Evolutionary conservation across 345 rosid genomes (phyloP).

Genomic region (Euphorbia tirucalli): DNA sequence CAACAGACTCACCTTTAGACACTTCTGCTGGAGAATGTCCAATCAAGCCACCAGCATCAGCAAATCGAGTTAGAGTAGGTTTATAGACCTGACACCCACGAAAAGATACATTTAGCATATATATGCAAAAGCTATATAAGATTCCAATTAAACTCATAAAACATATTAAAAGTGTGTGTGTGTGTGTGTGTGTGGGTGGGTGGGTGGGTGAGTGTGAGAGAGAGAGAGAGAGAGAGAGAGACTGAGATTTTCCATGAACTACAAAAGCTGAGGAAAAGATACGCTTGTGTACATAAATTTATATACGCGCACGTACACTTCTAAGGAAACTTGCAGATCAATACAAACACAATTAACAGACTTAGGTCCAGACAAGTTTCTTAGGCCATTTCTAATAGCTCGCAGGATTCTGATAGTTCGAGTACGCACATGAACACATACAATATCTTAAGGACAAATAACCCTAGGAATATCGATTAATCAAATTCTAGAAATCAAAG

Average conservation of each 20-base stretch:
- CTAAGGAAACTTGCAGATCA: not conserved
- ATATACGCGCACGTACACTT: not conserved
- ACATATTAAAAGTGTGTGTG: too few relatives aligned
- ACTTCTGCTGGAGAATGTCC: constrained; percentile 73
- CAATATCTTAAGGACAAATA: not conserved
- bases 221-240: too few relatives aligned
- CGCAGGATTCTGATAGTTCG: not conserved
- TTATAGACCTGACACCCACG: constrained; percentile 65
- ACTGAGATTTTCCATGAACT: not conserved
- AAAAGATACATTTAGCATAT: constrained; percentile 6
- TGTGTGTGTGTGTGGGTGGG: too few relatives aligned
- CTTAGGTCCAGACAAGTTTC: not conserved
- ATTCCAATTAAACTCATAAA: not conserved
- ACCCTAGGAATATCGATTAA: not conserved
- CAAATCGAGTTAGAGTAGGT: constrained; percentile 70
- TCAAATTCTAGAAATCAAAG: not conserved
- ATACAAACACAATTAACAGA: not conserved
- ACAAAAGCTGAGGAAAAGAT: not conserved
- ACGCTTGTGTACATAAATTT: not conserved
- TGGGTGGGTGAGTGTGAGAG: too few relatives aligned
- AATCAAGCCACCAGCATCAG: constrained; percentile 66
- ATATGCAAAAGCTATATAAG: not conserved
- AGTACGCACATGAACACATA: not conserved
- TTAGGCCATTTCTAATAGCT: not conserved
- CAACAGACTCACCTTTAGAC: constrained; percentile 72